A percentile compares a stretch with the other conserved stretches of the same genome.
Conservation (phyloP, 1,284 basidiomycete genomes). For the Leccinum fuscescens region DNA sequence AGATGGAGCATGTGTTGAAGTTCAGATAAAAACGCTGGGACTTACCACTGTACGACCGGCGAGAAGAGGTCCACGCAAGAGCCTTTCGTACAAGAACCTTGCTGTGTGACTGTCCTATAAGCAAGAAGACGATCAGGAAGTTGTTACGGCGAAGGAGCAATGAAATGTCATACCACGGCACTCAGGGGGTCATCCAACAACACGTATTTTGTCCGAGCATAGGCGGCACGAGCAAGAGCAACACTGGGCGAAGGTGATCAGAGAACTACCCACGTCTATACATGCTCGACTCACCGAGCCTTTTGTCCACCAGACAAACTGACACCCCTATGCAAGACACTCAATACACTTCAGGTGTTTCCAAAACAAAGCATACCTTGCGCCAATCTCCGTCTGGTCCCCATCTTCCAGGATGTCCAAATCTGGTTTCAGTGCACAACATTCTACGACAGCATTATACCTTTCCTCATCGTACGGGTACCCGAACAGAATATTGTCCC, state of each 20-base stretch:
- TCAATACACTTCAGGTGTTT: background rate
- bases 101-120: conserved; percentile 60
- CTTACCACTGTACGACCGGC: conserved; percentile 56
- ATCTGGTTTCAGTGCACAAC: conserved; percentile 65
- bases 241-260: conserved; percentile 36
- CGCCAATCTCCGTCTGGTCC: conserved; percentile 34
- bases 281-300: conserved; percentile 36
- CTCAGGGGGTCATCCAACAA: conserved; percentile 60
- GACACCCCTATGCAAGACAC: conserved; percentile 36
- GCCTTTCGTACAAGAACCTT: conserved; percentile 52
- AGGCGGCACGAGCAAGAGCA: conserved; percentile 56
- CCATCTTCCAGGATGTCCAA: conserved; percentile 45
- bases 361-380: conserved; percentile 23
- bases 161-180: conserved; percentile 41
- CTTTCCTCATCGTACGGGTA: conserved; percentile 40
- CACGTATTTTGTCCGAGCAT: conserved; percentile 50
- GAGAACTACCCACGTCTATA: background rate
- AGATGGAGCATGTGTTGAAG: background rate
- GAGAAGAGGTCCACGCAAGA: conserved; percentile 55
- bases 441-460: conserved; percentile 47
- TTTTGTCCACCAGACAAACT: conserved; percentile 55
- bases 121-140: background rate
- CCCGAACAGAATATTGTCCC: conserved; percentile 50
- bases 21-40: background rate
- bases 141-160: background rate